Percentiles rank a stretch among this genome's conserved stretches.
Evolutionary conservation across 192 early-diverging fungal genomes (phyloP).

Genomic region (Linnemannia schmuckeri): DNA sequence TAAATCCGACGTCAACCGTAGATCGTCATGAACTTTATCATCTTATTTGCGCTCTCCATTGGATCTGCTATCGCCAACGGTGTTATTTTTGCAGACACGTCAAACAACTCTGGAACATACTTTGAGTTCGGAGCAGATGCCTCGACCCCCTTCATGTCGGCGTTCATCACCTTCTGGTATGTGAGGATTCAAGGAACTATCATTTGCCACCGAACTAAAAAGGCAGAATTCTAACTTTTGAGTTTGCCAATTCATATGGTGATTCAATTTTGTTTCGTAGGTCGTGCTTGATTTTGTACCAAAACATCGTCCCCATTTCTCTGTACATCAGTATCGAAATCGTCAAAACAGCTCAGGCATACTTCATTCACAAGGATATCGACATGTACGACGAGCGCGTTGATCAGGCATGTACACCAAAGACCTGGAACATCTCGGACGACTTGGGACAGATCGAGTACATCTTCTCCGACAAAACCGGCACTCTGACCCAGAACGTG

Average conservation of each 20-base stretch:
- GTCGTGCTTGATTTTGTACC: conserved; percentile 90
- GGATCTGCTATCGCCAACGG: conserved; percentile 76
- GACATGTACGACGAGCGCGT: conserved; percentile 90
- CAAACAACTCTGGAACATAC: conserved; percentile 60
- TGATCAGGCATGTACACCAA: conserved; percentile 84
- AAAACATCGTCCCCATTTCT: conserved; percentile 97
- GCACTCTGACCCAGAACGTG: conserved; percentile 95
- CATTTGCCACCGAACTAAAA: no score
- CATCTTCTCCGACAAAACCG: conserved; percentile 98
- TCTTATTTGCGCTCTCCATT: conserved; percentile 82
- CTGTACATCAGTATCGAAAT: conserved; percentile 95
- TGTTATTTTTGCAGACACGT: conserved; percentile 68
- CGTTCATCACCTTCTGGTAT: conserved; percentile 82
- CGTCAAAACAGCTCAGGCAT: conserved; percentile 92
- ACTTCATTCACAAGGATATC: conserved; percentile 90
- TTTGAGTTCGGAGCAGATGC: conserved; percentile 67
- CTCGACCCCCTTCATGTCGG: conserved; percentile 66
- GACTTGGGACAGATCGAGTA: conserved; percentile 97
- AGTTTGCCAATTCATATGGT: not conserved
- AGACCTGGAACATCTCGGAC: conserved; percentile 93
- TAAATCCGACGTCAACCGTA: conserved; percentile 40
- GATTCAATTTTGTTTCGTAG: conserved; percentile 47
- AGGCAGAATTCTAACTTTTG: not conserved
- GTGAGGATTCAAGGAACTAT: not conserved
- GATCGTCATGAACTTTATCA: conserved; percentile 83